These are phyloP conservation scores for Sporothrix euskadiensis DNA, from an alignment of 2,329 filamentous ascomycete species.

Conservation along the genomic window DNA sequence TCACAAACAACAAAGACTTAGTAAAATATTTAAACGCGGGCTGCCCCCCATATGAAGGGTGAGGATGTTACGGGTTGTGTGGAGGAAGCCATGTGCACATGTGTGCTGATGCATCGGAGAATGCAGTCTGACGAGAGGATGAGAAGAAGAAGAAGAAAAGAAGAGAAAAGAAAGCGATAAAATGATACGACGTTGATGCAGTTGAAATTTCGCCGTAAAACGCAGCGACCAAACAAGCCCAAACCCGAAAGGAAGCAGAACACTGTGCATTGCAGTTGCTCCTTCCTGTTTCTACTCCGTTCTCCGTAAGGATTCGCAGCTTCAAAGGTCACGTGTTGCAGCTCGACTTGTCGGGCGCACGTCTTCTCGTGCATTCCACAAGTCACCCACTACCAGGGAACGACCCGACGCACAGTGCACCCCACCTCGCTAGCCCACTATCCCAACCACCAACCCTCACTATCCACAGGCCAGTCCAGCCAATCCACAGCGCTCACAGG, in stretches of 20 bases:
- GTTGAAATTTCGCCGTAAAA: background rate
- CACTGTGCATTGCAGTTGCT: background rate
- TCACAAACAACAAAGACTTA: background rate
- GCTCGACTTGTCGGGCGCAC: background rate
- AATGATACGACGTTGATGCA: background rate
- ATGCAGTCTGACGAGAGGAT: slow-evolving; percentile 1
- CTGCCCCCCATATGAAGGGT: background rate
- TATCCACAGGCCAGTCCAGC: background rate
- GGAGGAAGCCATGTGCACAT: background rate
- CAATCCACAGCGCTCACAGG: background rate
- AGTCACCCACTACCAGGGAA: slow-evolving; percentile 19
- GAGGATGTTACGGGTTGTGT: background rate
- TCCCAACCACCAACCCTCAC: background rate
- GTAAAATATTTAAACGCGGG: slow-evolving; percentile 17
- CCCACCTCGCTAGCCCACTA: background rate
- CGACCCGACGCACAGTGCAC: background rate
- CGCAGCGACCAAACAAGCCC: background rate
- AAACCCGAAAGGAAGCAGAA: slow-evolving; percentile 10
- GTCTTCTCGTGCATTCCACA: slow-evolving; percentile 18
- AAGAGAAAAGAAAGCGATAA: background rate
- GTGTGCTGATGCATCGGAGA: background rate
- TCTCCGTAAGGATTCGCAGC: background rate
- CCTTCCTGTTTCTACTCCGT: background rate
- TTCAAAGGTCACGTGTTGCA: slow-evolving; percentile 12
- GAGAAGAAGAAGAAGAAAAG: background rate